Percentiles rank a stretch among this genome's conserved stretches.
These are phyloP conservation scores for Asterophora parasitica DNA, from an alignment of 768 basidiomycete genomes.

Conservation along the genomic window DNA sequence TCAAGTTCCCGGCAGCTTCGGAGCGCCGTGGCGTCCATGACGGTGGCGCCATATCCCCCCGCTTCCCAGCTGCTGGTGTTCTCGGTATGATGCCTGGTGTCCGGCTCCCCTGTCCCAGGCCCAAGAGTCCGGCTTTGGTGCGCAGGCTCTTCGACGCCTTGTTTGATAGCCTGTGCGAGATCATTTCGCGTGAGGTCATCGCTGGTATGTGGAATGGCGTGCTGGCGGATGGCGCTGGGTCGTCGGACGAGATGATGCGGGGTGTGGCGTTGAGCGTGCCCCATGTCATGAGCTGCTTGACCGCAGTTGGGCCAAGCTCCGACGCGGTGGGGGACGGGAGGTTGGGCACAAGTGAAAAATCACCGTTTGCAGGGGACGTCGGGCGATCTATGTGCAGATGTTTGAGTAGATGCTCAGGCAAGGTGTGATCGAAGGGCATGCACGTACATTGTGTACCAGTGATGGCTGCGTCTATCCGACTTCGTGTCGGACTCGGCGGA, in stretches of 20 bases:
- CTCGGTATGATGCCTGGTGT: conserved; percentile 32
- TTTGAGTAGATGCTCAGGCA: conserved; percentile 7
- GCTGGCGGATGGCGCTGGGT: conserved; percentile 41
- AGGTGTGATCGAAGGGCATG: neutral
- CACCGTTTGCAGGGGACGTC: conserved; percentile 46
- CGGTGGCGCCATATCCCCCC: conserved; percentile 74
- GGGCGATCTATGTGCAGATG: conserved; percentile 49
- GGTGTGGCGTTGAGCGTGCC: conserved; percentile 92
- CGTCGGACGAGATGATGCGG: conserved; percentile 69
- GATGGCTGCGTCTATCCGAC: conserved; percentile 89
- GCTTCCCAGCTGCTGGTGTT: conserved; percentile 32
- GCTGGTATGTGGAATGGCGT: conserved; percentile 78
- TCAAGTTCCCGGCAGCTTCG: conserved; percentile 69
- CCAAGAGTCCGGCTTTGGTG: conserved; percentile 64
- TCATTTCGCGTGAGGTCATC: conserved; percentile 71
- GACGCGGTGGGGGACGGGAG: conserved; percentile 85
- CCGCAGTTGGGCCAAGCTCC: conserved; percentile 71
- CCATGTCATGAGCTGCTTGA: conserved; percentile 97
- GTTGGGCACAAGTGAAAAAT: conserved; percentile 76
- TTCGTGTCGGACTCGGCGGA: conserved; percentile 87
- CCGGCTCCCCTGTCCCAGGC: conserved; percentile 27
- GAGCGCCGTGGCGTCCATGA: conserved; percentile 73
- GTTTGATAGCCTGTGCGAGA: conserved; percentile 78
- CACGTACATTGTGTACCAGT: conserved; percentile 85
- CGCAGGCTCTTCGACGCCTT: conserved; percentile 79